phyloP scores from a whole-genome alignment of 192 early-diverging fungal genomes.

The Entomortierella beljakovae region DNA sequence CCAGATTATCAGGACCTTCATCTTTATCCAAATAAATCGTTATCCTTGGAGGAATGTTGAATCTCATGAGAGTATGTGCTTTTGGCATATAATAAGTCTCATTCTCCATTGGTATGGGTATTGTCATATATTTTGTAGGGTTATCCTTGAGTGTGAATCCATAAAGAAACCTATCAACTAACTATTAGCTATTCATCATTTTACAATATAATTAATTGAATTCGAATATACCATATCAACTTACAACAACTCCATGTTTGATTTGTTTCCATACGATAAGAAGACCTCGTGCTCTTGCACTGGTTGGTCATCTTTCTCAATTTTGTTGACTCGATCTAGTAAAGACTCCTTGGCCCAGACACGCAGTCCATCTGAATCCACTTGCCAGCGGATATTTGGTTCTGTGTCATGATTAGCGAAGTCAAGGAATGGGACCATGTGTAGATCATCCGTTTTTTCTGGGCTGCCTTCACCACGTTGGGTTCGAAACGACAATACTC shows the following conservation, averaged over 20 bases:
- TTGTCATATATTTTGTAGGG: conserved; percentile 34
- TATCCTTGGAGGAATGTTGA: conserved; percentile 22
- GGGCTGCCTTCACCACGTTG: conserved; percentile 26
- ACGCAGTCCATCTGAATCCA: conserved; percentile 49
- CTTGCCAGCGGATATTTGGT: conserved; percentile 69
- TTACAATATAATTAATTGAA: too few species aligned
- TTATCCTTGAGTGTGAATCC: conserved; percentile 72
- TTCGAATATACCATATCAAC: too few species aligned
- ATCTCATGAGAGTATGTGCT: conserved; percentile 38
- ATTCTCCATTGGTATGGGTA: conserved; percentile 35
- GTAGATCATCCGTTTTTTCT: conserved; percentile 53
- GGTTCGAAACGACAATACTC: conserved; percentile 67
- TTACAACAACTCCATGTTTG: conserved; percentile 73
- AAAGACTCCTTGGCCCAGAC: conserved; percentile 26
- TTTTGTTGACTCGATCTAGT: neutral
- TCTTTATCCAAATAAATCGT: conserved; percentile 9
- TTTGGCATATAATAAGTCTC: conserved; percentile 47
- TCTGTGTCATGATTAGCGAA: conserved; percentile 74
- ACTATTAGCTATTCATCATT: too few species aligned
- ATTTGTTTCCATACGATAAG: conserved; percentile 76
- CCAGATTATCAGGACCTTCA: conserved; percentile 9
- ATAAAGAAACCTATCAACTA: conserved; percentile 67
- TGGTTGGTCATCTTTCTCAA: neutral
- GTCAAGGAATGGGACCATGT: conserved; percentile 76
- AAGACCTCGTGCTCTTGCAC: conserved; percentile 60